Percentiles rank a stretch among this genome's conserved stretches.
These are phyloP conservation scores for Annulohypoxylon moriforme DNA, from an alignment of 495 filamentous ascomycete genomes.

Conservation along the genomic window DNA sequence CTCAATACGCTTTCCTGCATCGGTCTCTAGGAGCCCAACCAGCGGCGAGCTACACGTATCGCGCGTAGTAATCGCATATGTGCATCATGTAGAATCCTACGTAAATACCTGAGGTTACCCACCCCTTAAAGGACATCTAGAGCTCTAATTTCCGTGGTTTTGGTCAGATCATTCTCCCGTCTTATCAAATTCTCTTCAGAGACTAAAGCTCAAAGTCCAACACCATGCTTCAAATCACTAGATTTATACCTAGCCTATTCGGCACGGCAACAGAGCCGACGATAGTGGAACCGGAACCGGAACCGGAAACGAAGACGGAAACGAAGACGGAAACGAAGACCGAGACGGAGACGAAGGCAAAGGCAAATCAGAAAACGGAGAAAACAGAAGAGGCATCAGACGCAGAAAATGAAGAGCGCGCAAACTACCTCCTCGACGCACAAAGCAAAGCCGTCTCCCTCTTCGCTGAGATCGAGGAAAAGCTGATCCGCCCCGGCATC, in stretches of 20 bases:
- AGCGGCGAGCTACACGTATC: not conserved
- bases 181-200: not conserved
- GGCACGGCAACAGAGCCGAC: too few relatives aligned
- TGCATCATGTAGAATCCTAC: not conserved
- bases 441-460: constrained; percentile 57
- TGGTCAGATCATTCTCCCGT: not conserved
- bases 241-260: not conserved
- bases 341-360: not conserved
- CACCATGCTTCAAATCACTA: not conserved
- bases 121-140: not conserved
- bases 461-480: constrained; percentile 62
- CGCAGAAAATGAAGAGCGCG: too few relatives aligned
- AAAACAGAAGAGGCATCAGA: not conserved
- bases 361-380: not conserved
- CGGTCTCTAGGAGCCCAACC: not conserved
- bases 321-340: not conserved
- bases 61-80: not conserved
- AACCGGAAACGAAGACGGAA: too few relatives aligned
- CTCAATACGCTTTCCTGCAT: constrained; percentile 9
- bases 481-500: constrained; percentile 58
- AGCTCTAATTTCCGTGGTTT: not conserved
- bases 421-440: constrained; percentile 55
- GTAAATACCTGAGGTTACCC: not conserved
- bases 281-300: too few relatives aligned
- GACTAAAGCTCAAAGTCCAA: too few relatives aligned